Evolutionary conservation across 2,329 filamentous ascomycete species (phyloP), one percentile per base, ranked within the genome.

Genomic region (Arthroderma sp.): DNA sequence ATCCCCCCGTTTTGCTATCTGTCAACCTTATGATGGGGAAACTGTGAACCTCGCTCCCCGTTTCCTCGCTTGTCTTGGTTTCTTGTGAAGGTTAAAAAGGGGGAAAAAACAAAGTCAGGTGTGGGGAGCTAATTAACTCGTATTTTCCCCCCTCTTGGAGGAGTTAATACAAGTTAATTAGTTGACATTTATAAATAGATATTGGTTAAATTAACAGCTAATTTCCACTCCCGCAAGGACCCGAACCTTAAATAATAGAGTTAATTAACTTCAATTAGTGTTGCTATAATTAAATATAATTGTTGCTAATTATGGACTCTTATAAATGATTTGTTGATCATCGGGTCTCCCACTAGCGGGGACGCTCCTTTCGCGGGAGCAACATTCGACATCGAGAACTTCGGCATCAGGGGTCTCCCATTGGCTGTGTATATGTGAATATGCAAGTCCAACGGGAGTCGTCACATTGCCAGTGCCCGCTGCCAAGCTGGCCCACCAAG

Each of bases 291-390:
- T 51, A 51, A 33, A 19, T 13, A 5, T 31, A 51, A 51, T 33
- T 51, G 44, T 33, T 51, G 25, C 44, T 51, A 51, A 51, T 51
- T 51, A 51, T 51, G 44, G 44, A 3, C 19, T 51, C n/a, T 3
- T n/a, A n/a, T n/a, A n/a, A n/a, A n/a, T 2, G 35, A 4, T 38
- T n/a, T 38, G 9, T 13, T 9, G 35, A 38, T 38, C 35, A 38
- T 9, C 35, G 13, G 9, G 35, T 13, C 35, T 38, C 35, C 35
- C 35, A 38, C 35, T 38, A 38, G 35, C 35, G 35, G 35, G n/a
- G 35, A 38, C 3, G 15, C 35, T 4, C 13, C 35, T n/a, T 38
- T 13, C 4, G 4, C 2, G 35, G 35, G 15, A 11, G 35, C 35
- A n/a, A n/a, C n/a, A n/a, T n/a, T 51, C 15, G 28, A 51, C 23